Base-by-base conservation (phyloP, 1,284 basidiomycete genomes). In the Puccinia hordei region DNA sequence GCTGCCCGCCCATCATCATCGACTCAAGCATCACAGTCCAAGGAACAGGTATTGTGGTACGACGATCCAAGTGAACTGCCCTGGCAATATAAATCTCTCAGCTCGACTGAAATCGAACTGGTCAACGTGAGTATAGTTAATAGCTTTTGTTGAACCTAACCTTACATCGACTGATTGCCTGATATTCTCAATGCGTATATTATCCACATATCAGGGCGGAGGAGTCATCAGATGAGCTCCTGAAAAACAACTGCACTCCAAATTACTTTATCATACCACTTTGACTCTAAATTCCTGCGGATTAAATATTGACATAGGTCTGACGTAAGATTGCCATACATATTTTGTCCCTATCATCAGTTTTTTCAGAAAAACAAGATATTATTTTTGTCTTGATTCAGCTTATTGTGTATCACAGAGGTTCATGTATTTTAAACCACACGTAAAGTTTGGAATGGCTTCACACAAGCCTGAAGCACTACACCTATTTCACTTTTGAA, bases 1-100 rank as follows among this genome's bases (percentile, higher is more conserved):
- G 24, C n/a, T 53, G 46, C 27, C 49, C 65, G 19, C 19, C 38
- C 69, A n/a, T n/a, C 35, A 30, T 46, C 30, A 49, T 68, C 63
- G 13, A 68, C 49, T 66, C 44, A 68, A 41, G 24, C 65, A 44
- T 49, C 65, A 12, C 38, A 68, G 49, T 65, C 75, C 24, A 66
- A 53, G 22, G 51, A 65, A 38, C 44, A 38, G 2, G 75, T 78
- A 4, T n/a, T 78, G n/a, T 51, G 61, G 38, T 78, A 78, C 51
- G 75, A 69, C 17, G 75, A 78, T 69, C 41, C 65, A 22, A 78
- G 75, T 35, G 46, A 78, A 44, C 41, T 78, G 19, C 75, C 75
- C 24, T 78, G 63, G 44, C 53, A 65, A 17, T 78, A 78, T 17
- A 51, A 53, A 10, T 24, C 41, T 24, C 75, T 51, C 46, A 66